Evolutionary conservation across 805 yeast genomes (phyloP).

Genomic region (Candida caryicola): DNA sequence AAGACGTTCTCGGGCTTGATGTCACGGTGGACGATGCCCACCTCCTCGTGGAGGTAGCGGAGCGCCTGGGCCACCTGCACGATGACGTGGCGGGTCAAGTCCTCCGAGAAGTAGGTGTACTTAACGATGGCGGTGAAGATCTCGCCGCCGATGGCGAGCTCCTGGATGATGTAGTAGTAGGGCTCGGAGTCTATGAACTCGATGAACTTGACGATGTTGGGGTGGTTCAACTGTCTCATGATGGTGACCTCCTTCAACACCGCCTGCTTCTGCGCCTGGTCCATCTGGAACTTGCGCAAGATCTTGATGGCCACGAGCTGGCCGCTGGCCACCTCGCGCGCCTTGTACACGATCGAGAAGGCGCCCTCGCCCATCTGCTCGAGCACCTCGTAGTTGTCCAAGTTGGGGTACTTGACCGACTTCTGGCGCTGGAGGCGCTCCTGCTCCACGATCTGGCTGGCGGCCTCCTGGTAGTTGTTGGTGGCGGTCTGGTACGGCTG

Average conservation of each 20-base stretch:
- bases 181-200: constrained; percentile 63
- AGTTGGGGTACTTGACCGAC: constrained; percentile 30
- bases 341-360: constrained; percentile 71
- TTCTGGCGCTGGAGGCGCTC: constrained; percentile 25
- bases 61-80: constrained; percentile 63
- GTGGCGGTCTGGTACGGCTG: constrained; percentile 2
- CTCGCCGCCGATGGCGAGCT: constrained; percentile 75
- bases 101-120: constrained; percentile 71
- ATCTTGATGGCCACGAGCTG: constrained; percentile 53
- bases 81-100: constrained; percentile 60
- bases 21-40: constrained; percentile 81
- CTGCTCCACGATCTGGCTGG: constrained; percentile 36
- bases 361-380: constrained; percentile 79
- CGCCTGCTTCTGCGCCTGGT: constrained; percentile 57
- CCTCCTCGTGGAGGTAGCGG: constrained; percentile 64
- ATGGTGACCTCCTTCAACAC: constrained; percentile 79
- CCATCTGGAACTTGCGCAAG: constrained; percentile 68
- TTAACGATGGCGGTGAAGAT: constrained; percentile 75
- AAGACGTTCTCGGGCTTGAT: constrained; percentile 78
- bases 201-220: constrained; percentile 61
- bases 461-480: constrained; percentile 22
- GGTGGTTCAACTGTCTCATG: constrained; percentile 63
- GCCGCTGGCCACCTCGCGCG: constrained; percentile 38
- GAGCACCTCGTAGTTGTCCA: constrained; percentile 42
- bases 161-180: constrained; percentile 69